phyloP scores from a whole-genome alignment of 768 basidiomycete genomes.

The Mycena galericulata region DNA sequence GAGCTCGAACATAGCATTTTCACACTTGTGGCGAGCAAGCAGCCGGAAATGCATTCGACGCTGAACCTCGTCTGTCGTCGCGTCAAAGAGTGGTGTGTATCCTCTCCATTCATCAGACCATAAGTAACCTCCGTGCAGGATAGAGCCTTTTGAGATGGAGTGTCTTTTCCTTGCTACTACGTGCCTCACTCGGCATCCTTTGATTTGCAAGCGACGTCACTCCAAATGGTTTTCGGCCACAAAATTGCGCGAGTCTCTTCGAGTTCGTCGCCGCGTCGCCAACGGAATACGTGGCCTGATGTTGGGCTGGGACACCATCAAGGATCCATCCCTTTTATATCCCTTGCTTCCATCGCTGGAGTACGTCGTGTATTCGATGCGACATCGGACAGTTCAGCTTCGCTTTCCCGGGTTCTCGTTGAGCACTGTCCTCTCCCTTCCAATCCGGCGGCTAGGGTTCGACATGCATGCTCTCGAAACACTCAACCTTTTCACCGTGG shows the following conservation, averaged over 20 bases:
- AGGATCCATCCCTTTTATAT: neutral
- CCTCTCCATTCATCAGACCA: neutral
- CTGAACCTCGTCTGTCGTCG: conserved; percentile 7
- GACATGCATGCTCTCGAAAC: neutral
- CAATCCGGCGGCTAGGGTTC: conserved; percentile 2
- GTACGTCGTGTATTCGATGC: conserved; percentile 4
- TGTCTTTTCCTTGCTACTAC: conserved; percentile 7
- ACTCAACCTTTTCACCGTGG: neutral
- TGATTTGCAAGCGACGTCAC: neutral
- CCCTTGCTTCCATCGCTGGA: conserved; percentile 1
- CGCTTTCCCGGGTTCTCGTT: neutral
- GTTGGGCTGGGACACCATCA: neutral
- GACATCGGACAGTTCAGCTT: neutral
- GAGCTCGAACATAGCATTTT: too few relatives aligned
- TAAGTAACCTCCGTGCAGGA: neutral
- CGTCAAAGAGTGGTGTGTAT: conserved; percentile 10
- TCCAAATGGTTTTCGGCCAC: neutral
- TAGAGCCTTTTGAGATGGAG: conserved; percentile 8
- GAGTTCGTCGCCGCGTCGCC: neutral
- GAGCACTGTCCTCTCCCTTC: neutral
- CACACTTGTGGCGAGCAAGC: neutral
- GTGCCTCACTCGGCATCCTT: neutral
- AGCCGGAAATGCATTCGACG: neutral
- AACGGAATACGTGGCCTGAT: conserved; percentile 7
- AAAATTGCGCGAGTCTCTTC: neutral